These are phyloP conservation scores for Crithidia thermophila DNA, from an alignment of 208 protist genomes.

Conservation along the genomic window DNA sequence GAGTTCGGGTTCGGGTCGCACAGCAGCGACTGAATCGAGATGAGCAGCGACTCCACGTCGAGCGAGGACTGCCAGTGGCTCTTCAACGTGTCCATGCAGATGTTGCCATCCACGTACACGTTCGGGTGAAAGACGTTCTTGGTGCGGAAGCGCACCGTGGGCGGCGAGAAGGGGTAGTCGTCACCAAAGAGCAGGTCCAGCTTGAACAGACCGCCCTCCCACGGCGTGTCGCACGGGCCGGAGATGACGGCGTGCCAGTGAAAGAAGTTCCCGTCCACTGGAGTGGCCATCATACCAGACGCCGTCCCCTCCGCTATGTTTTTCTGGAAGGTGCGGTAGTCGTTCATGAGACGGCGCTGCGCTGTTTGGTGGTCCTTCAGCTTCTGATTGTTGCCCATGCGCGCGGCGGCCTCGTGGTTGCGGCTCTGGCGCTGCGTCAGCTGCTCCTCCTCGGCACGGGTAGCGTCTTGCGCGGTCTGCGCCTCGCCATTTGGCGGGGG, in stretches of 20 bases:
- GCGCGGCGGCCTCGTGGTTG: conserved; percentile 29
- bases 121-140: conserved; percentile 99
- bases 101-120: conserved; percentile 98
- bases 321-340: conserved; percentile 54
- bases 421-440: conserved; percentile 19
- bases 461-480: not conserved
- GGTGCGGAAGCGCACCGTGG: conserved; percentile 97
- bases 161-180: conserved; percentile 96
- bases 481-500: not conserved
- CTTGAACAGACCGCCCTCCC: conserved; percentile 92
- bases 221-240: conserved; percentile 78
- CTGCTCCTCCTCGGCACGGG: not conserved
- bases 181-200: conserved; percentile 74
- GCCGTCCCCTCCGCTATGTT: conserved; percentile 36
- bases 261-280: conserved; percentile 78
- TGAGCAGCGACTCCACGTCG: conserved; percentile 98
- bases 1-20: conserved; percentile 99
- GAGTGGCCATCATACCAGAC: conserved; percentile 61
- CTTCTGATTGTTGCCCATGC: conserved; percentile 29
- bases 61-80: conserved; percentile 99
- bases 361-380: conserved; percentile 48
- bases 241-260: conserved; percentile 86
- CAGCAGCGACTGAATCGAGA: conserved; percentile 99
- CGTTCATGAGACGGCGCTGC: conserved; percentile 74
- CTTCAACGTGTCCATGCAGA: conserved; percentile 99